Percentiles rank a stretch among this genome's conserved stretches.
These are phyloP conservation scores for Xerocomus spinulosus DNA, from an alignment of 768 basidiomycete species.

Conservation along the genomic window DNA sequence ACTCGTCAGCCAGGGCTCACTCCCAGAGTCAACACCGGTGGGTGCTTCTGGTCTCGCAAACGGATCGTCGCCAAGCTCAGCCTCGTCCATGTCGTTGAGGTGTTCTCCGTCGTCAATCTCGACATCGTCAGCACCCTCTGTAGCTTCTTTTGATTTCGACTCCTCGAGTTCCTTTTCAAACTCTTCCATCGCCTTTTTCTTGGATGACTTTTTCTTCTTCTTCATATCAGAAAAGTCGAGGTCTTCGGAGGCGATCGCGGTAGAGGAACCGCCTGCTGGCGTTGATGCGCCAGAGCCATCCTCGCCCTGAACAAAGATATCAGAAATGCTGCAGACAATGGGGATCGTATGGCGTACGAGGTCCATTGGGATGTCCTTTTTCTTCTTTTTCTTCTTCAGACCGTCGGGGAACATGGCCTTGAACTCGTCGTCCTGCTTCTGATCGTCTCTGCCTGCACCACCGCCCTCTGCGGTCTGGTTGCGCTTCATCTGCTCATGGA, in stretches of 20 bases:
- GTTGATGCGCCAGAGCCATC: slow-evolving; percentile 68
- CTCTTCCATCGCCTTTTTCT: slow-evolving; percentile 88
- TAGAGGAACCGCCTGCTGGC: slow-evolving; percentile 40
- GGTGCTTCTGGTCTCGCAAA: slow-evolving; percentile 60
- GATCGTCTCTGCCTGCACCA: slow-evolving; percentile 34
- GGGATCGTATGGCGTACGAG: slow-evolving; percentile 44
- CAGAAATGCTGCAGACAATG: not conserved
- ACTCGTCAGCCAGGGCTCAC: slow-evolving; percentile 84
- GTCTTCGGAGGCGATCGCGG: slow-evolving; percentile 56
- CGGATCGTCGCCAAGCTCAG: slow-evolving; percentile 85
- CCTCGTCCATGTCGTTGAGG: slow-evolving; percentile 68
- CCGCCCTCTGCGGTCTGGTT: slow-evolving; percentile 37
- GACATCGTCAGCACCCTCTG: slow-evolving; percentile 52
- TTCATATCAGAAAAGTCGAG: slow-evolving; percentile 95
- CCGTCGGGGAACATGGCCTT: slow-evolving; percentile 81
- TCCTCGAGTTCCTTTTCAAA: slow-evolving; percentile 90
- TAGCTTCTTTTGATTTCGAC: slow-evolving; percentile 60
- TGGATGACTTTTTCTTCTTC: slow-evolving; percentile 91
- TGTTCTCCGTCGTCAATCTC: slow-evolving; percentile 60
- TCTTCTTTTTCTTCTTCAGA: slow-evolving; percentile 91
- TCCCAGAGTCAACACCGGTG: slow-evolving; percentile 65
- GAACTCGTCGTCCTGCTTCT: slow-evolving; percentile 67
- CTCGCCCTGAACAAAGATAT: slow-evolving; percentile 39
- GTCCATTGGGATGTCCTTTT: slow-evolving; percentile 85
- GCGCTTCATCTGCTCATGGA: slow-evolving; percentile 68